Conservation (phyloP, 73 alveolate genomes). For the Effrenium voratum region DNA sequence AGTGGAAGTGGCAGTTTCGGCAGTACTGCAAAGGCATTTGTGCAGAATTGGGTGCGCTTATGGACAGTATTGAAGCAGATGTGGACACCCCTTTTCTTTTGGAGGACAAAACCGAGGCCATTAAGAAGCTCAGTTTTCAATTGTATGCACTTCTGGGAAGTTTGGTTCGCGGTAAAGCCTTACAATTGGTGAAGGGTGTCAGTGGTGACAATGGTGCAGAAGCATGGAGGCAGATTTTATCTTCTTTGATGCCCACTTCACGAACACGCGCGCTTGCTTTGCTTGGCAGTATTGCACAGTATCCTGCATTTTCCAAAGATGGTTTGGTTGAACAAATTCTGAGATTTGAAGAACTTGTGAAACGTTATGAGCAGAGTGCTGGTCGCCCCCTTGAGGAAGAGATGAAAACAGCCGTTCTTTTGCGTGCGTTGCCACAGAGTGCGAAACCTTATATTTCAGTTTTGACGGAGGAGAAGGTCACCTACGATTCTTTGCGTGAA, state of each 20-base stretch:
- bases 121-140: too few species aligned
- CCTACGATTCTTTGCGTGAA: background rate
- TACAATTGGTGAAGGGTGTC: background rate
- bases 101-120: too few species aligned
- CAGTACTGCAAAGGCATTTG: too few species aligned
- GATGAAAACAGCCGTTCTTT: background rate
- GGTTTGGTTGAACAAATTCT: background rate
- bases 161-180: background rate
- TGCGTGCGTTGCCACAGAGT: background rate
- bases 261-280: background rate
- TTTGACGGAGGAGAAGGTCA: background rate
- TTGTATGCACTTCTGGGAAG: background rate
- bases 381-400: background rate
- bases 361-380: background rate
- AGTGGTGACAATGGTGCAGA: background rate
- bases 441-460: background rate
- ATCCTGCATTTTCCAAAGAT: background rate
- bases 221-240: background rate
- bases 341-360: background rate
- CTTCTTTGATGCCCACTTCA: background rate
- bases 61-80: too few species aligned
- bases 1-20: too few species aligned
- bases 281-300: background rate
- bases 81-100: too few species aligned
- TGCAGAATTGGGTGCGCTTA: too few species aligned